Percentiles rank a stretch among this genome's conserved stretches.
Conservation (phyloP, 163 green algal genomes). For the Botryococcus braunii region DNA sequence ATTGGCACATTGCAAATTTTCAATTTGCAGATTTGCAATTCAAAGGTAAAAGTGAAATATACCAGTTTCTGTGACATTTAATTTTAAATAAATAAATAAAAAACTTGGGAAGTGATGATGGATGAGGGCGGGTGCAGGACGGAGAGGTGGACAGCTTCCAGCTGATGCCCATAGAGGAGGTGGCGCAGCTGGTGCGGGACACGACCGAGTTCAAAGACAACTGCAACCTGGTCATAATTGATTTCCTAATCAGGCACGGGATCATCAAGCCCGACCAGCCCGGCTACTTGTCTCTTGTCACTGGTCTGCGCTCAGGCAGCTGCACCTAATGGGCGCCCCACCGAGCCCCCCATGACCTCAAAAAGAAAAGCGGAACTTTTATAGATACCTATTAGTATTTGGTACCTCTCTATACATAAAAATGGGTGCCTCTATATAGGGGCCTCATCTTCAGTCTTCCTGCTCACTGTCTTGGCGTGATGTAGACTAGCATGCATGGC, state of each 20-base stretch:
- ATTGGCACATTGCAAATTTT: too few species aligned
- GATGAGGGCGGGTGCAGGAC: conserved; percentile 56
- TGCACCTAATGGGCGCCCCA: conserved; percentile 6
- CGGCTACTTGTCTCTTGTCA: conserved; percentile 63
- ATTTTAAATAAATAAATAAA: too few species aligned
- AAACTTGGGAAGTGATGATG: too few species aligned
- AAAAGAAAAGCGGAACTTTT: neutral
- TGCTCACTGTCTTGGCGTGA: neutral
- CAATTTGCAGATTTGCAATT: too few species aligned
- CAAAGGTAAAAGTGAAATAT: too few species aligned
- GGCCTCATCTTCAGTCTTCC: neutral
- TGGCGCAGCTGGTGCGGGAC: conserved; percentile 45
- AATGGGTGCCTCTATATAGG: neutral
- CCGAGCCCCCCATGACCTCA: neutral
- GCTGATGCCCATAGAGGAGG: conserved; percentile 46
- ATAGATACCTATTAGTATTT: neutral
- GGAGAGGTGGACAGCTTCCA: conserved; percentile 67
- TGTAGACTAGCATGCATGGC: neutral
- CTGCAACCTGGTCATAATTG: conserved; percentile 84
- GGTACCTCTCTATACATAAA: neutral
- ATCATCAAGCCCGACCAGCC: conserved; percentile 53
- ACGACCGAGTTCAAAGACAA: conserved; percentile 84
- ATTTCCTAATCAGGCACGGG: conserved; percentile 83
- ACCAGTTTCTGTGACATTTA: too few species aligned
- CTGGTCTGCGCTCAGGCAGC: conserved; percentile 34